Conservation (phyloP, 208 protist species). For the Eutreptiella sp. region DNA sequence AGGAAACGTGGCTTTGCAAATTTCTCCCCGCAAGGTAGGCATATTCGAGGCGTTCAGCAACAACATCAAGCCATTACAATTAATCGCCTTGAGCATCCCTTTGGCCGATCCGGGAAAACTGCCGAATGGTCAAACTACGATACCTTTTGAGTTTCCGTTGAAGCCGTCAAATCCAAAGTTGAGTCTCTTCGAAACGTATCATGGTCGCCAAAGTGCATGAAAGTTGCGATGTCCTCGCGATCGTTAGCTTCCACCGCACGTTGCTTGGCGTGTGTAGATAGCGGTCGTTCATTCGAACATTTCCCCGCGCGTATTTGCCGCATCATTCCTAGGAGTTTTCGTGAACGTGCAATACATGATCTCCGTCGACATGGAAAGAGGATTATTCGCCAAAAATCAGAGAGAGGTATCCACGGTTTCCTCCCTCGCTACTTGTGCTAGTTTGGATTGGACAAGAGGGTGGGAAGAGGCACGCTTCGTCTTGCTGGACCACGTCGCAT, state of each 20-base stretch:
- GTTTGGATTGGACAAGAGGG: too few relatives aligned
- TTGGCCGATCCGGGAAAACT: constrained; percentile 38
- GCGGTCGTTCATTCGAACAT: constrained; percentile 1
- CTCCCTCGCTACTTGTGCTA: too few relatives aligned
- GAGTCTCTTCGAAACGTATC: constrained; percentile 32
- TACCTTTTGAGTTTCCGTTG: constrained; percentile 73
- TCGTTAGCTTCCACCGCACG: not conserved
- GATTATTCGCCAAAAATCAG: constrained; percentile 52
- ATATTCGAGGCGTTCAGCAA: constrained; percentile 63
- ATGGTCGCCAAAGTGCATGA: not conserved
- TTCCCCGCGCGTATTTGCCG: constrained; percentile 12
- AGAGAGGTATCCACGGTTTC: too few relatives aligned
- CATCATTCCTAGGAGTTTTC: constrained; percentile 75
- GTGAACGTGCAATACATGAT: constrained; percentile 59
- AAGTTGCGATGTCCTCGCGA: constrained; percentile 4
- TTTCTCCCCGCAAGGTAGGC: constrained; percentile 43
- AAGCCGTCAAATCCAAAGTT: constrained; percentile 33
- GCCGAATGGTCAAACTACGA: constrained; percentile 50
- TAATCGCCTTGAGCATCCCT: constrained; percentile 37
- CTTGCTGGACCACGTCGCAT: too few relatives aligned
- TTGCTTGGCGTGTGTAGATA: not conserved
- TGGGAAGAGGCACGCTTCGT: too few relatives aligned
- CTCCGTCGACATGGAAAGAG: constrained; percentile 42
- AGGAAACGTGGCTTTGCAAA: constrained; percentile 48
- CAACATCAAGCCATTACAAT: constrained; percentile 57